A percentile compares a stretch with the other conserved stretches of the same genome.
Conservation (phyloP, 1,284 basidiomycete species). For the Apiotrichum akiyoshidainum region DNA sequence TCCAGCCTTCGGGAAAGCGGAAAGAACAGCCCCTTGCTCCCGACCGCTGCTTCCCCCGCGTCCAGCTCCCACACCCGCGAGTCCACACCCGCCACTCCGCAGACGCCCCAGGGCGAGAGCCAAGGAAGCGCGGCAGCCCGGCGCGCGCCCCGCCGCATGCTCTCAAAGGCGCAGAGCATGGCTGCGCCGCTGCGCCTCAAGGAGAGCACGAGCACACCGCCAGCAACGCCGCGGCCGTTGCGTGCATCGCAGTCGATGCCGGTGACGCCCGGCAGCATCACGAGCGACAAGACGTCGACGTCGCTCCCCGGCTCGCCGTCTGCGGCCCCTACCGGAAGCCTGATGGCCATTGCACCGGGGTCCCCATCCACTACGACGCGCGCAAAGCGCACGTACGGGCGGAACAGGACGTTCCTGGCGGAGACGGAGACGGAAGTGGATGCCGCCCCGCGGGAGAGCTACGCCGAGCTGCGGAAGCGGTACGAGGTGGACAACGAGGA, state of each 20-base stretch:
- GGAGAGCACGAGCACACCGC: conserved; percentile 2
- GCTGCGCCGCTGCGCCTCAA: conserved; percentile 8
- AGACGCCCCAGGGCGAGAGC: conserved; percentile 1
- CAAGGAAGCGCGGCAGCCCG: conserved; percentile 6
- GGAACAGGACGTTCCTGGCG: conserved; percentile 25
- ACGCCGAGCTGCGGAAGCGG: conserved; percentile 42
- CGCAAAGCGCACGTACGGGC: conserved; percentile 38
- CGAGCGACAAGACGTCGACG: background rate
- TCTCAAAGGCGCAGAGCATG: conserved; percentile 43
- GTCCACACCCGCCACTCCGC: background rate
- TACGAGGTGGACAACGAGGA: conserved; percentile 43
- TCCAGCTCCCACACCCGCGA: background rate
- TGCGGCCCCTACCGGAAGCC: background rate
- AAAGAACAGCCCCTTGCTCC: too few relatives aligned
- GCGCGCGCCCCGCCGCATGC: conserved; percentile 31
- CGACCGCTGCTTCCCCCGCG: too few relatives aligned
- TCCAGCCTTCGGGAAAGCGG: too few relatives aligned
- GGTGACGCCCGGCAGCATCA: conserved; percentile 13
- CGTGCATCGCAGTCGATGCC: conserved; percentile 15
- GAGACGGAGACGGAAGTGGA: conserved; percentile 6
- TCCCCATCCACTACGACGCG: conserved; percentile 14
- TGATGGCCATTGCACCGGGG: background rate
- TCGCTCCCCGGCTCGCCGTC: conserved; percentile 19
- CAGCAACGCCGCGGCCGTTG: conserved; percentile 2
- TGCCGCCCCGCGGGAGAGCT: conserved; percentile 29